These are phyloP conservation scores for Botrytis deweyae DNA, from an alignment of 2,329 filamentous ascomycete genomes.

Conservation along the genomic window DNA sequence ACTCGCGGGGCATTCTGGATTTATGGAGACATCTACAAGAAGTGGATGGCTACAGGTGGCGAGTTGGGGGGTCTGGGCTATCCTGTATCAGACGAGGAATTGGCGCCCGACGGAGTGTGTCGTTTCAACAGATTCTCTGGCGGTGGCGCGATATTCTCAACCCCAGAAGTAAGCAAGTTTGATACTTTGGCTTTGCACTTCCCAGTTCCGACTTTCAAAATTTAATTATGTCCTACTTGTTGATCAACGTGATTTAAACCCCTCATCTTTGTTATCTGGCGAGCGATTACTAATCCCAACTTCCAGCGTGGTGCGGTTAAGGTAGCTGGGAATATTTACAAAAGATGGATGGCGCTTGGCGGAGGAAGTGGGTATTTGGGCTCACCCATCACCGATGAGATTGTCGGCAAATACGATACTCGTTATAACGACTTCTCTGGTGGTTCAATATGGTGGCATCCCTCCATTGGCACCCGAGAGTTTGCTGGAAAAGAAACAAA, in stretches of 20 bases:
- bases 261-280: not conserved
- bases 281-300: not conserved
- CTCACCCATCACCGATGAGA: constrained; percentile 2
- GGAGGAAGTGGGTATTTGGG: constrained; percentile 4
- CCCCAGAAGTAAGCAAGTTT: constrained; percentile 4
- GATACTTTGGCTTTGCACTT: not conserved
- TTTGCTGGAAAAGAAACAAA: constrained; percentile 5
- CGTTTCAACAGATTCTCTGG: constrained; percentile 9
- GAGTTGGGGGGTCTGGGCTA: constrained; percentile 5
- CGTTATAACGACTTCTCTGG: not conserved
- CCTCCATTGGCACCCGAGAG: not conserved
- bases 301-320: not conserved
- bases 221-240: not conserved
- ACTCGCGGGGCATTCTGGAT: constrained; percentile 15
- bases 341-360: constrained; percentile 8
- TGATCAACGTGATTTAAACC: no score
- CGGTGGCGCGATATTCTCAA: constrained; percentile 6
- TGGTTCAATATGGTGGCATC: constrained; percentile 18
- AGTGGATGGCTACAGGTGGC: constrained; percentile 10
- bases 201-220: not conserved
- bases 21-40: constrained; percentile 19
- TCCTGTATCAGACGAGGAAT: constrained; percentile 13
- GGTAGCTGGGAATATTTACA: constrained; percentile 9
- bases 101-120: not conserved
- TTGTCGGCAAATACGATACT: not conserved